Base-by-base conservation (phyloP, 257 asterid species). In the Misopates orontium region DNA sequence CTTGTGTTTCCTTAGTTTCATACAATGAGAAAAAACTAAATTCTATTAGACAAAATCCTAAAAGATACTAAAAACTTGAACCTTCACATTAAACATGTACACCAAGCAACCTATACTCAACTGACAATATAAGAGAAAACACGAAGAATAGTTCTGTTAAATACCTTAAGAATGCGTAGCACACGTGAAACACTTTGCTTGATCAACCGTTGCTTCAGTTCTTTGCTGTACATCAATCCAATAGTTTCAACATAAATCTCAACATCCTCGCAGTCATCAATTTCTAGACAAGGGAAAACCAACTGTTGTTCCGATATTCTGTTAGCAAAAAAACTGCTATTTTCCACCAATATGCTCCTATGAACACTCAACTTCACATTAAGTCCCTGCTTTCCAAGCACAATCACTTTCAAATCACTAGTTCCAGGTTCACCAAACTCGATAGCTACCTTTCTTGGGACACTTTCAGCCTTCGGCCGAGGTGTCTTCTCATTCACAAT, bases 361-460 rank as follows among this genome's bases (percentile, higher is more conserved):
- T 94, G 97, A 64, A 94, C 97, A 67, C 87, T 83, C 91, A 94
- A 71, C 77, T 94, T 90, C 84, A 94, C 99, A 8, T 83, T 47
- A 56, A 94, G 65, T 0, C 97, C 99, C 68, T 86, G 92, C 72
- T 82, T 86, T 62, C 97, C 97, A 0, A 83, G 71, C 77, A 93
- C 72, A 66, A 86, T 86, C 50, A 93, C 80, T 80, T 83, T 86
- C 67, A 93, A 76, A 74, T 93, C 97, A 68, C 99, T 84, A 0
- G 89, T 87, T 54, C 96, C 95, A 22, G 89, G 74, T 64, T 93
- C 99, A 28, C 99, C 99, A 77, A 93, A 93, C 87, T 93, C 97
- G 60, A 93, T 79, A 3, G 95, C 74, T 13, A 93, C 97, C 81
- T 93, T 93, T 76, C 84, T 79, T 0, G 85, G 84, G 40, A 68